Percentiles rank a stretch among this genome's conserved stretches.
These are phyloP conservation scores for Paramarasmius palmivorus DNA, from an alignment of 1,284 basidiomycete species.

Conservation along the genomic window DNA sequence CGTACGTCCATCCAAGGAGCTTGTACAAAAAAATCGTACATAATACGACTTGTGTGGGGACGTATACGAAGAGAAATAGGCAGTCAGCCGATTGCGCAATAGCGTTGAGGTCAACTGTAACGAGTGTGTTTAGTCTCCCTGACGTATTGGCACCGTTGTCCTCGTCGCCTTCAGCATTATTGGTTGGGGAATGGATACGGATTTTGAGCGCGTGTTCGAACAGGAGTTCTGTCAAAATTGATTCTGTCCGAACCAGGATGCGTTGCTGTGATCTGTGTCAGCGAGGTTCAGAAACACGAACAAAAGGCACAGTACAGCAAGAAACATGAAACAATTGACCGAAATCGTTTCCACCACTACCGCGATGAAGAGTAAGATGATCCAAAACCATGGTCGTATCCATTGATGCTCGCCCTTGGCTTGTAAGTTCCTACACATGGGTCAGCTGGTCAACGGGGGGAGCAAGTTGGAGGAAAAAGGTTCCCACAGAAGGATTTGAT, in stretches of 20 bases:
- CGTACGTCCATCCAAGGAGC: slow-evolving; percentile 41
- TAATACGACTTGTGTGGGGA: slow-evolving; percentile 44
- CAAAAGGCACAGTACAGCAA: slow-evolving; percentile 33
- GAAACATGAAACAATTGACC: slow-evolving; percentile 51
- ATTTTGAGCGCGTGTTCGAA: slow-evolving; percentile 39
- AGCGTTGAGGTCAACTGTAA: slow-evolving; percentile 33
- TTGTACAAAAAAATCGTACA: slow-evolving; percentile 41
- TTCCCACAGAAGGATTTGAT: too few relatives aligned
- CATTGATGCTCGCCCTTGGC: not conserved
- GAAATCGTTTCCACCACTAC: slow-evolving; percentile 39
- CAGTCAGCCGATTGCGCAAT: slow-evolving; percentile 39
- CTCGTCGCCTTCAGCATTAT: not conserved
- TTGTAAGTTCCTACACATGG: slow-evolving; percentile 11
- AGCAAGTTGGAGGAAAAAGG: not conserved
- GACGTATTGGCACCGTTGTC: not conserved
- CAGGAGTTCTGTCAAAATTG: slow-evolving; percentile 45
- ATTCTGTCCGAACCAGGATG: slow-evolving; percentile 4
- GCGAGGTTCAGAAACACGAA: not conserved
- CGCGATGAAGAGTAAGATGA: slow-evolving; percentile 48
- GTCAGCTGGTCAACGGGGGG: not conserved
- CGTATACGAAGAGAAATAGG: slow-evolving; percentile 33
- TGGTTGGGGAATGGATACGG: slow-evolving; percentile 38
- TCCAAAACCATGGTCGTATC: slow-evolving; percentile 43
- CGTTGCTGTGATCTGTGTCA: slow-evolving; percentile 3
- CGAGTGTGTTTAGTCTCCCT: slow-evolving; percentile 10